Conservation (phyloP, 805 yeast genomes). For the Scheffersomyces lignosus region DNA sequence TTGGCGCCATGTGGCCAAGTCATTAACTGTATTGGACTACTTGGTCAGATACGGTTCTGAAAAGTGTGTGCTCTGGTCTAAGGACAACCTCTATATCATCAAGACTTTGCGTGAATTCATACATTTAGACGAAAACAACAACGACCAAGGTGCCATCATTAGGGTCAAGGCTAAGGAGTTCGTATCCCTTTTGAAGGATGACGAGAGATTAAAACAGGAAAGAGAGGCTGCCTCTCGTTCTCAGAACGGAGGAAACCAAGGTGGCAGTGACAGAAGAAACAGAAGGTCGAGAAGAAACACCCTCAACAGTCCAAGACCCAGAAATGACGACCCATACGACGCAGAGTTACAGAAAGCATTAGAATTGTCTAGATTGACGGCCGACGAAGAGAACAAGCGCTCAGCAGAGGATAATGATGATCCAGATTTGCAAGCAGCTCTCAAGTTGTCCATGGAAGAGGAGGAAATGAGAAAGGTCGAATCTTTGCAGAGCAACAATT, state of each 20-base stretch:
- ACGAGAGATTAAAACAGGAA: conserved; percentile 74
- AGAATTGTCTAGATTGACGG: conserved; percentile 76
- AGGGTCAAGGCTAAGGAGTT: conserved; percentile 90
- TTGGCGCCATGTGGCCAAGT: conserved; percentile 95
- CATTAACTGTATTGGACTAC: conserved; percentile 85
- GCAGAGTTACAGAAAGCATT: conserved; percentile 78
- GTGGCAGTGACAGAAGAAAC: conserved; percentile 26
- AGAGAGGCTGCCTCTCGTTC: conserved; percentile 45
- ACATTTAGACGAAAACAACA: conserved; percentile 70
- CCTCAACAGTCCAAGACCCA: conserved; percentile 4
- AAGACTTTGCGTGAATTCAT: conserved; percentile 91
- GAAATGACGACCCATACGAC: conserved; percentile 52
- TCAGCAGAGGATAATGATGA: conserved; percentile 50
- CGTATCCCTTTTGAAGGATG: conserved; percentile 76
- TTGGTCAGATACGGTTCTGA: conserved; percentile 84
- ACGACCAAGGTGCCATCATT: conserved; percentile 83
- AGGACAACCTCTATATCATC: conserved; percentile 81
- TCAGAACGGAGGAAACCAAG: conserved; percentile 23
- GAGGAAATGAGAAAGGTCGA: conserved; percentile 61
- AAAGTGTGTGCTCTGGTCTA: conserved; percentile 88
- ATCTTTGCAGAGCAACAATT: conserved; percentile 42
- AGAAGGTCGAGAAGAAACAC: conserved; percentile 23
- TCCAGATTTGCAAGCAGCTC: conserved; percentile 66
- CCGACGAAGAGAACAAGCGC: conserved; percentile 75
- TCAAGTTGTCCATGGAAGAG: conserved; percentile 72